phyloP scores from a whole-genome alignment of 768 basidiomycete species.

The Trametes elegans region DNA sequence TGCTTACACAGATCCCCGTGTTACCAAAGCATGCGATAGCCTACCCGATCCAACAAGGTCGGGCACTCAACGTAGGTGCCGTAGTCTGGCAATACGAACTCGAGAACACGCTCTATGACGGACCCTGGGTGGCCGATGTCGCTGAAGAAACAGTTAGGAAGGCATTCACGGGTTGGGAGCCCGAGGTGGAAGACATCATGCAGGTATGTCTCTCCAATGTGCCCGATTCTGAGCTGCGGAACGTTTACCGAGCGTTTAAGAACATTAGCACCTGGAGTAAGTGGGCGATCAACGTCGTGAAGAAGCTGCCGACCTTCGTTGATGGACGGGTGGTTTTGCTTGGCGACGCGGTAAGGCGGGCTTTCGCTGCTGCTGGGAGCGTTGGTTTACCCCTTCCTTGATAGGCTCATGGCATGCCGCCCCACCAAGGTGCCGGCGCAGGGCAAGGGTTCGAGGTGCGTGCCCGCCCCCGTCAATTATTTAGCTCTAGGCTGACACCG shows the following conservation, averaged over 20 bases:
- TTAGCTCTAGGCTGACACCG: too few species aligned
- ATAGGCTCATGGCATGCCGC: slow-evolving; percentile 19
- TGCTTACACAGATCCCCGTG: neutral
- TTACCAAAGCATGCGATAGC: slow-evolving; percentile 6
- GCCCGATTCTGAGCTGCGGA: neutral
- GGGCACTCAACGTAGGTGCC: slow-evolving; percentile 2
- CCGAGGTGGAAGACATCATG: slow-evolving; percentile 1
- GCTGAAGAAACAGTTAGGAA: neutral
- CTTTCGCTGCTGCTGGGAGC: neutral
- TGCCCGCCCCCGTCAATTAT: neutral
- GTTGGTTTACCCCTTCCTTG: neutral
- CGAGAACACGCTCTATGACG: slow-evolving; percentile 1
- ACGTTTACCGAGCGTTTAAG: slow-evolving; percentile 28
- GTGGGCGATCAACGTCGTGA: slow-evolving; percentile 46
- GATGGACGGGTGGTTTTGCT: slow-evolving; percentile 41
- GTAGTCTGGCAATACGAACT: neutral
- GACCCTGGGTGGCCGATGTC: neutral
- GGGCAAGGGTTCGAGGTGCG: slow-evolving; percentile 20
- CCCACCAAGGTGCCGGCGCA: slow-evolving; percentile 16
- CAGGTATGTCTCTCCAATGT: slow-evolving; percentile 10
- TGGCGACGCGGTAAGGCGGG: slow-evolving; percentile 45
- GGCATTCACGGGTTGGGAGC: slow-evolving; percentile 9
- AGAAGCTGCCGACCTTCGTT: slow-evolving; percentile 38
- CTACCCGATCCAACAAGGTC: slow-evolving; percentile 13
- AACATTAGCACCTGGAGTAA: slow-evolving; percentile 14